Evolutionary conservation across 108 stramenopile genomes (phyloP).

Genomic region (Nitzschia palea): DNA sequence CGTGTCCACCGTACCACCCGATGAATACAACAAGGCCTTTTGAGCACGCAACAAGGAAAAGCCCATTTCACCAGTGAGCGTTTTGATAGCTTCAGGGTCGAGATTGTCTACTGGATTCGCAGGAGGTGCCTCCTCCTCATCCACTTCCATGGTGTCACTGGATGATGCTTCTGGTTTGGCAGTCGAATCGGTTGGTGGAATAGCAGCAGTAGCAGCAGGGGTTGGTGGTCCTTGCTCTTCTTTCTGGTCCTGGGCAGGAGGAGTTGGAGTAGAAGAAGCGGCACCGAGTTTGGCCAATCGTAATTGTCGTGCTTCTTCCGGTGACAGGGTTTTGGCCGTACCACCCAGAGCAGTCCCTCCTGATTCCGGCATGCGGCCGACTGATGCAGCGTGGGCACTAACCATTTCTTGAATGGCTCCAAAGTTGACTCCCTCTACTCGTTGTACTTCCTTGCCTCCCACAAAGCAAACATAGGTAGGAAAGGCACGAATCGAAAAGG

Average conservation of each 20-base stretch:
- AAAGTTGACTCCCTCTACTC: conserved; percentile 76
- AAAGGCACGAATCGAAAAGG: conserved; percentile 68
- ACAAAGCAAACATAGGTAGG: conserved; percentile 71
- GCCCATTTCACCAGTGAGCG: conserved; percentile 84
- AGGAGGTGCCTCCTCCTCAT: conserved; percentile 22
- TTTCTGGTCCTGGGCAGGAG: background rate
- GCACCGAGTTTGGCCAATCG: conserved; percentile 61
- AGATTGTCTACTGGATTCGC: conserved; percentile 46
- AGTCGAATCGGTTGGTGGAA: conserved; percentile 1
- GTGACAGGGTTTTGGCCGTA: conserved; percentile 29
- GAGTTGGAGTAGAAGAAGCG: conserved; percentile 23
- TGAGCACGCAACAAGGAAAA: conserved; percentile 86
- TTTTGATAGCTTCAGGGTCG: conserved; percentile 54
- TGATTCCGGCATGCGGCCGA: conserved; percentile 19
- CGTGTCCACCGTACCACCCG: conserved; percentile 81
- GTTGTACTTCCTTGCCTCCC: conserved; percentile 41
- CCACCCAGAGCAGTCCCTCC: conserved; percentile 71
- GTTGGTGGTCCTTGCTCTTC: conserved; percentile 10
- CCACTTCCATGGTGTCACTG: conserved; percentile 15
- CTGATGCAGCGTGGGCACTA: conserved; percentile 18
- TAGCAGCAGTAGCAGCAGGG: background rate
- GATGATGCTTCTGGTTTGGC: background rate
- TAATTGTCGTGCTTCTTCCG: conserved; percentile 58
- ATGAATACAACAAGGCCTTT: conserved; percentile 81
- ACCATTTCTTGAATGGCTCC: conserved; percentile 60